Base-by-base conservation (phyloP, 2,329 filamentous ascomycete genomes). In the Beauveria brongniartii region DNA sequence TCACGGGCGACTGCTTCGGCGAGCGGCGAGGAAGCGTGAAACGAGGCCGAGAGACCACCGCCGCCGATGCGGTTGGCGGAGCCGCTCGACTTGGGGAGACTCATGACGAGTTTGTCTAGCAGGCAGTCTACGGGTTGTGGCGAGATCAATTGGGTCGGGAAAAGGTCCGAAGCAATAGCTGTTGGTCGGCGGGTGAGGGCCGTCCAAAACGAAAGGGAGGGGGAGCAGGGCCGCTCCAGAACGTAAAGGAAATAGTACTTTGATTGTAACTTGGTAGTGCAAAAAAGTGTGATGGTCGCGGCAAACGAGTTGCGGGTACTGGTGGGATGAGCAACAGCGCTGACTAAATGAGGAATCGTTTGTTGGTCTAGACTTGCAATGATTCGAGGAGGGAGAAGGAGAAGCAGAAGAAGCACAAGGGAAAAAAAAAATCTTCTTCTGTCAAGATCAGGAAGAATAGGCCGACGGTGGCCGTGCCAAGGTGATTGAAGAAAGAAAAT, bases 1-100 rank as follows among this genome's bases (percentile, higher is more conserved):
- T 91, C 88, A 43, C 83, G 79, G 7, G 85, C 85, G 61, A 91
- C 77, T 40, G 83, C 82, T 34, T 88, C 83, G 1, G 85, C 87
- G 53, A 89, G 78, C 24, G 87, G 86, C n/a, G 87, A 88, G 30
- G 78, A 76, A 24, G 83, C 80, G 28, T 76, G 75, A 70, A 85
- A 85, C 6, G 81, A 82, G n/a, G 75, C 74, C 41, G 75, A 74
- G 43, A 78, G 68, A n/a, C 60, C 46, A 16, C 55, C 50, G 44
- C 37, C 50, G 53, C 37, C 53, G 43, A 60, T 59, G 16, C 62
- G 61, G 48, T 55, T 58, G 52, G 64, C 64, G 41, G 59, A 56
- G 34, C 61, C 62, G 59, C 63, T 62, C 10, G 64, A 56, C 54
- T 62, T 55, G 16, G 28, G 55, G 20, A 43, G 12, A 47, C 46